A percentile compares a stretch with the other conserved stretches of the same genome.
Evolutionary conservation across 495 filamentous ascomycete genomes (phyloP).

Genomic region (Neurospora sublineolata): DNA sequence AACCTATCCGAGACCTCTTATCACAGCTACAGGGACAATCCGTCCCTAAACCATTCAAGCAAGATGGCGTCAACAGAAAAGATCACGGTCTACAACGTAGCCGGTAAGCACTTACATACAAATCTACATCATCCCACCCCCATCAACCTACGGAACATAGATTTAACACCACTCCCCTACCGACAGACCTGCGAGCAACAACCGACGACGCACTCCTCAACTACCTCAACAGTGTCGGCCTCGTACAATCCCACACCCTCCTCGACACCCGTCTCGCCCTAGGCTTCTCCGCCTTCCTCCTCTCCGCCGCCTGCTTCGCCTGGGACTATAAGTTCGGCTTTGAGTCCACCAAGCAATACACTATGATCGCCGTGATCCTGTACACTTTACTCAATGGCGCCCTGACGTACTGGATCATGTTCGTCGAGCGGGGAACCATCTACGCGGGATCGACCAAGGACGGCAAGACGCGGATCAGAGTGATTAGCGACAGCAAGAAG

Average conservation of each 20-base stretch:
- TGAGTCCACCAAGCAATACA: slow-evolving; percentile 65
- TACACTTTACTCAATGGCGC: slow-evolving; percentile 73
- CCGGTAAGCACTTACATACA: slow-evolving; percentile 34
- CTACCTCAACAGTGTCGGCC: slow-evolving; percentile 76
- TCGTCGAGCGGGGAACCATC: slow-evolving; percentile 68
- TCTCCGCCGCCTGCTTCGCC: slow-evolving; percentile 72
- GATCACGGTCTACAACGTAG: slow-evolving; percentile 56
- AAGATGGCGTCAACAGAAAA: slow-evolving; percentile 42
- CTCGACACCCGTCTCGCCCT: slow-evolving; percentile 71
- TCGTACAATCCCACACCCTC: slow-evolving; percentile 67
- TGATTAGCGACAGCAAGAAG: slow-evolving; percentile 26
- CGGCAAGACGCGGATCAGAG: slow-evolving; percentile 50
- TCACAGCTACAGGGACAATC: not conserved
- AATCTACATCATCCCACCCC: not conserved
- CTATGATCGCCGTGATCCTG: slow-evolving; percentile 59
- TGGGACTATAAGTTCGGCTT: slow-evolving; percentile 88
- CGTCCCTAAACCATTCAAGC: not conserved
- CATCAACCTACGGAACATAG: not conserved
- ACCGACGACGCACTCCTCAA: slow-evolving; percentile 89
- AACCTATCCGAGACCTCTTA: not conserved
- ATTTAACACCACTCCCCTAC: slow-evolving; percentile 1
- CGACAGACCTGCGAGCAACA: slow-evolving; percentile 84
- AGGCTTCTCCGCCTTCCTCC: slow-evolving; percentile 70
- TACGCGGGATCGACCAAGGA: slow-evolving; percentile 53
- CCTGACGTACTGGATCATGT: slow-evolving; percentile 79